These are phyloP conservation scores for Chrysanthemum seticuspe DNA, from an alignment of 129 eudicot genomes.

Conservation along the genomic window DNA sequence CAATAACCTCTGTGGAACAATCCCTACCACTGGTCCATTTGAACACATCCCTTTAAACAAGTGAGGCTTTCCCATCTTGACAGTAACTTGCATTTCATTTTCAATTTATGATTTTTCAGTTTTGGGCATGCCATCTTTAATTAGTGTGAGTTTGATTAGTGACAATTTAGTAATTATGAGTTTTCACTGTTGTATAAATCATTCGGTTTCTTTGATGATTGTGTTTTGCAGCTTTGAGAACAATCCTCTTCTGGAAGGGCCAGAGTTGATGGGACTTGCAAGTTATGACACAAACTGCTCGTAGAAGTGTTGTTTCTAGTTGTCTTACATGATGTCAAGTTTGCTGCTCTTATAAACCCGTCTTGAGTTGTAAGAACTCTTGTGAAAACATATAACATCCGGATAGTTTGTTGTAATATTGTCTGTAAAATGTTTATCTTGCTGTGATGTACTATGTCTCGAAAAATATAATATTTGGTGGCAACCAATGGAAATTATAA, in stretches of 20 bases:
- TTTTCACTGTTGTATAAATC: background rate
- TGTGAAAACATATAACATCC: slow-evolving; percentile 24
- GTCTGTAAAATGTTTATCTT: slow-evolving; percentile 33
- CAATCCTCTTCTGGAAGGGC: slow-evolving; percentile 97
- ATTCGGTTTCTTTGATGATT: slow-evolving; percentile 10
- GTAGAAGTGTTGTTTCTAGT: slow-evolving; percentile 21
- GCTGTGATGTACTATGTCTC: slow-evolving; percentile 20
- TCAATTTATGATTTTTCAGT: background rate
- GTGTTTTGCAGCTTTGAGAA: slow-evolving; percentile 77
- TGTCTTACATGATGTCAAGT: slow-evolving; percentile 13
- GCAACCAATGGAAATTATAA: slow-evolving; percentile 23
- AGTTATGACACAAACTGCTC: slow-evolving; percentile 86
- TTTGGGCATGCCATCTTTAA: background rate
- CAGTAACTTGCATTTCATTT: background rate
- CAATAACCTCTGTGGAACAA: slow-evolving; percentile 86
- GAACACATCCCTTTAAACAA: slow-evolving; percentile 85
- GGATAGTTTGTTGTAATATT: slow-evolving; percentile 31
- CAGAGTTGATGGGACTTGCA: slow-evolving; percentile 90
- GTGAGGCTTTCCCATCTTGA: slow-evolving; percentile 43
- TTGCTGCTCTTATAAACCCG: slow-evolving; percentile 28
- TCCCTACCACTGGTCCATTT: slow-evolving; percentile 86
- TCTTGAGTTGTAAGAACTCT: slow-evolving; percentile 23
- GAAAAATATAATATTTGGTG: slow-evolving; percentile 21
- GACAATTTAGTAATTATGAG: background rate
- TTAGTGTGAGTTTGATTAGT: background rate